Percentiles rank a stretch among this genome's conserved stretches.
These are phyloP conservation scores for Marchantia paleacea DNA, from an alignment of 225 moss, liverwort and hornwort genomes.

Conservation along the genomic window DNA sequence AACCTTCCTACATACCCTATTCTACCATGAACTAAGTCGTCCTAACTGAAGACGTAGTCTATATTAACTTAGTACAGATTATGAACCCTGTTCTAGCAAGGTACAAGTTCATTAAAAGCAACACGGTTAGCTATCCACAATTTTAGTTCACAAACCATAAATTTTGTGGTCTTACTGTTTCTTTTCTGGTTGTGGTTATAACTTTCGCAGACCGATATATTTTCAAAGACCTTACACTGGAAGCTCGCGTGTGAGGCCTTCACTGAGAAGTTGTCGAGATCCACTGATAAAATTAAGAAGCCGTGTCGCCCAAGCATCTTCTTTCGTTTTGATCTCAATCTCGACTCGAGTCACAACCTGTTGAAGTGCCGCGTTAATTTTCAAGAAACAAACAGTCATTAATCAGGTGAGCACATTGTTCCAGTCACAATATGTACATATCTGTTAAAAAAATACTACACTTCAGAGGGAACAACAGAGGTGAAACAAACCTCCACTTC, in stretches of 20 bases:
- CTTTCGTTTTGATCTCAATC: conserved; percentile 77
- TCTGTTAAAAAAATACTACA: not conserved
- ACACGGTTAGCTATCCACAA: too few species aligned
- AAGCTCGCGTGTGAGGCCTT: conserved; percentile 91
- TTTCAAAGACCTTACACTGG: conserved; percentile 63
- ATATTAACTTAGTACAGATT: too few species aligned
- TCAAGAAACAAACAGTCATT: not conserved
- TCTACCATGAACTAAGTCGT: too few species aligned
- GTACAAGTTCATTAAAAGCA: too few species aligned
- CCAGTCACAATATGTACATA: not conserved
- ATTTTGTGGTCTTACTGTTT: too few species aligned
- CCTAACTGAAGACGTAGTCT: too few species aligned
- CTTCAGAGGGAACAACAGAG: not conserved
- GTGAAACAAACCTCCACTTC: conserved; percentile 66
- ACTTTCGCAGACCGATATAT: too few species aligned
- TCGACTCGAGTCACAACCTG: conserved; percentile 85
- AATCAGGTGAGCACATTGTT: not conserved
- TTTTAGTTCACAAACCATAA: too few species aligned
- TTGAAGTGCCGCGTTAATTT: not conserved
- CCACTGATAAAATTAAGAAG: conserved; percentile 81
- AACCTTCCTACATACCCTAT: too few species aligned
- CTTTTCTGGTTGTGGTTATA: too few species aligned
- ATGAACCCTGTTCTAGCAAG: too few species aligned
- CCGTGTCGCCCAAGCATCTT: conserved; percentile 87
- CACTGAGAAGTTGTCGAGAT: conserved; percentile 71